Base-by-base conservation (phyloP, 257 asterid genomes). In the Linaria vulgaris region DNA sequence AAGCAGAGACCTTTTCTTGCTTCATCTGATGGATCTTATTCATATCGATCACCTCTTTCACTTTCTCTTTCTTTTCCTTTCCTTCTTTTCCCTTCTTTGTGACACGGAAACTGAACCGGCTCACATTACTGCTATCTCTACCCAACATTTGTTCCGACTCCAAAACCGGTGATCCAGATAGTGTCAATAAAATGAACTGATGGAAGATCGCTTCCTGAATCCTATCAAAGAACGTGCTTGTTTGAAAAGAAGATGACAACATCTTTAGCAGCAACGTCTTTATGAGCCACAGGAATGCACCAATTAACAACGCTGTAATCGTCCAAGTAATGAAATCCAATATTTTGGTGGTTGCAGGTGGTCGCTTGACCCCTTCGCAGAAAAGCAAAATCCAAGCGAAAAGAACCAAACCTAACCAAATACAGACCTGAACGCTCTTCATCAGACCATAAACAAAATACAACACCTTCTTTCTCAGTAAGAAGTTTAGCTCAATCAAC, bases 1-100 rank as follows among this genome's bases (percentile, higher is more conserved):
- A 88, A 16, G 97, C 88, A 5, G 96, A 77, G 63, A 90, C 96
- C 78, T 90, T 90, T 37, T 81, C 95, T 53, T 78, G 86, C 76
- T 84, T 91, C 95, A 91, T 88, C 66, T 65, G 79, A 62, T 88
- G 91, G 34, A 88, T 86, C 67, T 82, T 82, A 62, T 73, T 81
- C 44, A 91, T 77, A 74, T 91, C 91, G 19, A 85, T 76, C 24
- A 70, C 77, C 52, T 68, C 69, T 52, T 78, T n/a, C n/a, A n/a
- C n/a, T n/a, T n/a, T 79, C 67, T 56, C 73, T 75, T 84, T 74
- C 80, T 80, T 78, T 59, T 72, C 80, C 66, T 78, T 79, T n/a
- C 88, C 96, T 49, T 77, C 85, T 50, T 80, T 86, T 5, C 83
- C 95, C 69, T 67, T 79, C 70, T 70, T 81, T 2, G 73, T 64